Conservation (phyloP, 2,329 filamentous ascomycete species). For the Aureobasidium sp. region DNA sequence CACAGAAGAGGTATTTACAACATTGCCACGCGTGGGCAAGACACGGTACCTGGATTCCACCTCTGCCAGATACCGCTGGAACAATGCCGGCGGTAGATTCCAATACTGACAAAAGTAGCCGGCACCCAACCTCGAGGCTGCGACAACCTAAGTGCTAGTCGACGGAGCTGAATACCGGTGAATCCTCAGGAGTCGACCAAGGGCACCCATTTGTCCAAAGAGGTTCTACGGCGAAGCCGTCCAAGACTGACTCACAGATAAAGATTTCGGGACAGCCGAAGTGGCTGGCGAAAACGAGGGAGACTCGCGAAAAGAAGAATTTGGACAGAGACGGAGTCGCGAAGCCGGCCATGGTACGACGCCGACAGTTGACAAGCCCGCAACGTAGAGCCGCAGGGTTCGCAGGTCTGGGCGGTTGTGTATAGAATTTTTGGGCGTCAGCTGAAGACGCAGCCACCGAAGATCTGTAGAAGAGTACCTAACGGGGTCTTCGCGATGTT, state of each 20-base stretch:
- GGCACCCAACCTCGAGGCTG: not conserved
- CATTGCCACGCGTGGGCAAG: not conserved
- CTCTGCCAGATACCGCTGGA: not conserved
- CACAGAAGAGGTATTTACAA: not conserved
- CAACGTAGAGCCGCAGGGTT: constrained; percentile 7
- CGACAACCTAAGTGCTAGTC: not conserved
- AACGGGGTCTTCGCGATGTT: not conserved
- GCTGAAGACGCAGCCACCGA: not conserved
- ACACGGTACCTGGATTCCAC: not conserved
- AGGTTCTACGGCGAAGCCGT: not conserved
- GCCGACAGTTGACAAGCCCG: not conserved
- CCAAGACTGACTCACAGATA: not conserved
- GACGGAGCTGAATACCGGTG: not conserved
- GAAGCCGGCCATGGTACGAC: not conserved
- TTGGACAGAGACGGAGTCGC: not conserved
- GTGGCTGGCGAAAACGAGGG: not conserved
- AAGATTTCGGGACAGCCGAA: constrained; percentile 1
- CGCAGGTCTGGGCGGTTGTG: not conserved
- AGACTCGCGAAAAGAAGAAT: not conserved
- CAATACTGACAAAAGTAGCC: not conserved
- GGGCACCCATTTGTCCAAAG: not conserved
- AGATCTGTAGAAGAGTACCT: not conserved
- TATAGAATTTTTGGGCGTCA: not conserved
- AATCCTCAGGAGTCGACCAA: no score
- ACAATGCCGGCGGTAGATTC: not conserved